A percentile compares a stretch with the other conserved stretches of the same genome.
Conservation (phyloP, 2,329 filamentous ascomycete genomes). For the Madurella mycetomatis region DNA sequence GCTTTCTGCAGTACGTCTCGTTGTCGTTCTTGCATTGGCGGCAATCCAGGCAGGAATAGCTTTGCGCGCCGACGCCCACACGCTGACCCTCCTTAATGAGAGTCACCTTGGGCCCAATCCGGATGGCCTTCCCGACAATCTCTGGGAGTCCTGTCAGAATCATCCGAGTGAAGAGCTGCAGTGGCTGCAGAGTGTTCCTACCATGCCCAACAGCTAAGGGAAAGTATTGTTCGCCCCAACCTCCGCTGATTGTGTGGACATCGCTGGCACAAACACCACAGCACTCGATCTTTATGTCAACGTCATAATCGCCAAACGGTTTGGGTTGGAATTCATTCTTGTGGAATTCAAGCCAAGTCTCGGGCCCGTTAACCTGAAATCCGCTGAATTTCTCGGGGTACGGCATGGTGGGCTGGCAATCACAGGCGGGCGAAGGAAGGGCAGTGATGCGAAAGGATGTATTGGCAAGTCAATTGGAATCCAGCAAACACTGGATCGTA, state of each 20-base stretch:
- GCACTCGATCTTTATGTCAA: constrained; percentile 81
- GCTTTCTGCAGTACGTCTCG: constrained; percentile 63
- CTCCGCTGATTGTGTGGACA: constrained; percentile 64
- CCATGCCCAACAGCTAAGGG: constrained; percentile 66
- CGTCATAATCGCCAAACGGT: constrained; percentile 79
- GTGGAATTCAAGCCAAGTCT: constrained; percentile 56
- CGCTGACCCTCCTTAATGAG: constrained; percentile 56
- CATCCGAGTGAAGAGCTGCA: neutral
- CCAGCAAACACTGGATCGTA: neutral
- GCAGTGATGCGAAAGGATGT: neutral
- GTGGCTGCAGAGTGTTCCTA: constrained; percentile 26
- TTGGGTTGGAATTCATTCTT: constrained; percentile 78
- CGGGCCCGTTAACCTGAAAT: constrained; percentile 54
- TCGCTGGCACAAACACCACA: constrained; percentile 74
- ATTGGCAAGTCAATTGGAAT: neutral
- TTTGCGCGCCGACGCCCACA: constrained; percentile 66
- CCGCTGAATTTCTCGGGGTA: constrained; percentile 58
- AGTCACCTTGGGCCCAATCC: constrained; percentile 62
- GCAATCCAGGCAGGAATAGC: constrained; percentile 60
- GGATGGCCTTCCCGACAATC: constrained; percentile 64
- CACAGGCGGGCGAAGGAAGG: neutral
- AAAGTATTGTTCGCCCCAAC: constrained; percentile 60
- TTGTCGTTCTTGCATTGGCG: constrained; percentile 61
- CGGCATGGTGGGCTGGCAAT: constrained; percentile 37
- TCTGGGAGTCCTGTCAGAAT: constrained; percentile 35